phyloP scores from a whole-genome alignment of 2,329 filamentous ascomycete species.

The Exophiala calicioides region DNA sequence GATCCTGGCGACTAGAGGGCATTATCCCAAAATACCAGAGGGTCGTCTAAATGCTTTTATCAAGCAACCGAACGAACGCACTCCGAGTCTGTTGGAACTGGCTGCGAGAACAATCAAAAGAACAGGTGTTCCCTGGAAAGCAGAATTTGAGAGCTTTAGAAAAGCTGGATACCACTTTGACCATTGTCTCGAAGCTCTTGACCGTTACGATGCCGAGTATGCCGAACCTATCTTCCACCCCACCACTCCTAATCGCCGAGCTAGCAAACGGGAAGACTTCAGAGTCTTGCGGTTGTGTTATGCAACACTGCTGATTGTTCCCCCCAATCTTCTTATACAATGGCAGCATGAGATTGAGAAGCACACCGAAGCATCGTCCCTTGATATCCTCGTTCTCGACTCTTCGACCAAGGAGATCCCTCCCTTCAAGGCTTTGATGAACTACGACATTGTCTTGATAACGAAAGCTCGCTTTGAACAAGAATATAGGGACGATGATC shows the following conservation, averaged over 20 bases:
- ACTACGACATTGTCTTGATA: slow-evolving; percentile 77
- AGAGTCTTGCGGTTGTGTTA: slow-evolving; percentile 61
- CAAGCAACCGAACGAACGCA: slow-evolving; percentile 45
- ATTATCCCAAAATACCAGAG: slow-evolving; percentile 67
- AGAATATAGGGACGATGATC: slow-evolving; percentile 58
- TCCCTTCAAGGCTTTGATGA: slow-evolving; percentile 56
- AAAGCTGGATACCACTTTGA: slow-evolving; percentile 54
- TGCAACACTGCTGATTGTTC: slow-evolving; percentile 76
- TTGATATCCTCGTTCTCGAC: slow-evolving; percentile 67
- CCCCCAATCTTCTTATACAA: slow-evolving; percentile 78
- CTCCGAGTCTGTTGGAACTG: slow-evolving; percentile 73
- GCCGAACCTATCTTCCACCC: slow-evolving; percentile 52
- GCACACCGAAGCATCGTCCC: slow-evolving; percentile 62
- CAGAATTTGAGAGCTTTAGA: slow-evolving; percentile 58
- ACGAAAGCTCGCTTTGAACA: slow-evolving; percentile 72
- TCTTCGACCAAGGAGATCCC: slow-evolving; percentile 58
- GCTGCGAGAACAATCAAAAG: slow-evolving; percentile 68
- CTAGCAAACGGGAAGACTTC: slow-evolving; percentile 34
- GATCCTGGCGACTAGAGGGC: slow-evolving; percentile 72
- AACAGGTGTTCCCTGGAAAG: slow-evolving; percentile 69
- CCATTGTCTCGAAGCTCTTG: slow-evolving; percentile 58
- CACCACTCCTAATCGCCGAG: slow-evolving; percentile 36
- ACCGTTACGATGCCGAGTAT: slow-evolving; percentile 62
- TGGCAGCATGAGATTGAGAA: slow-evolving; percentile 80
- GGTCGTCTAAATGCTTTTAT: slow-evolving; percentile 52